Conservation (phyloP, 768 basidiomycete genomes). For the Dioszegia hungarica region DNA sequence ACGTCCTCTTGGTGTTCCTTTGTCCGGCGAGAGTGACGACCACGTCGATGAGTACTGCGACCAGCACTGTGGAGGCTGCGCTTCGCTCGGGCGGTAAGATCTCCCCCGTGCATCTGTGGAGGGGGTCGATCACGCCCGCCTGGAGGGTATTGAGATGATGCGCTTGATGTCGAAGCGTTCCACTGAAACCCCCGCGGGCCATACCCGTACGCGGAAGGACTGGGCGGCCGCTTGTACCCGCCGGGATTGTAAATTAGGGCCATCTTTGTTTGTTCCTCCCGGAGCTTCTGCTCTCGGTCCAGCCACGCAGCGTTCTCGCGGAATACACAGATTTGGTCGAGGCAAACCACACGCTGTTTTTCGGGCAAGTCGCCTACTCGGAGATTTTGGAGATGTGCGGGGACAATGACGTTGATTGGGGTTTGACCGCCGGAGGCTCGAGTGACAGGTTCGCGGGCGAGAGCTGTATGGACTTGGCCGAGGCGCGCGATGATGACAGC, state of each 20-base stretch:
- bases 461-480: slow-evolving; percentile 68
- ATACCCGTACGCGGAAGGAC: slow-evolving; percentile 28
- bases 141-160: not conserved
- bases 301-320: slow-evolving; percentile 87
- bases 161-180: too few species aligned
- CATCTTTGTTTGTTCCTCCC: slow-evolving; percentile 45
- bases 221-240: slow-evolving; percentile 6
- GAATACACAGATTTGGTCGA: slow-evolving; percentile 94
- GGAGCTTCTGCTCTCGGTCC: slow-evolving; percentile 78
- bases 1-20: slow-evolving; percentile 75
- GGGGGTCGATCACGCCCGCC: too few species aligned
- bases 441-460: slow-evolving; percentile 42
- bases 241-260: slow-evolving; percentile 47
- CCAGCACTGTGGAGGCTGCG: too few species aligned
- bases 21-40: slow-evolving; percentile 64
- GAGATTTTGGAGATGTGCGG: slow-evolving; percentile 92
- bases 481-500: slow-evolving; percentile 60
- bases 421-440: slow-evolving; percentile 19
- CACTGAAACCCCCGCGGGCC: slow-evolving; percentile 64
- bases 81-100: too few species aligned
- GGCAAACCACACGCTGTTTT: slow-evolving; percentile 81
- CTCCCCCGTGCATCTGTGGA: slow-evolving; percentile 3
- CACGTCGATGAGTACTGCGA: slow-evolving; percentile 75
- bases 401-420: slow-evolving; percentile 54
- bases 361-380: slow-evolving; percentile 96